These are phyloP conservation scores for Salix viminalis DNA, from an alignment of 345 rosid genomes.

Conservation along the genomic window DNA sequence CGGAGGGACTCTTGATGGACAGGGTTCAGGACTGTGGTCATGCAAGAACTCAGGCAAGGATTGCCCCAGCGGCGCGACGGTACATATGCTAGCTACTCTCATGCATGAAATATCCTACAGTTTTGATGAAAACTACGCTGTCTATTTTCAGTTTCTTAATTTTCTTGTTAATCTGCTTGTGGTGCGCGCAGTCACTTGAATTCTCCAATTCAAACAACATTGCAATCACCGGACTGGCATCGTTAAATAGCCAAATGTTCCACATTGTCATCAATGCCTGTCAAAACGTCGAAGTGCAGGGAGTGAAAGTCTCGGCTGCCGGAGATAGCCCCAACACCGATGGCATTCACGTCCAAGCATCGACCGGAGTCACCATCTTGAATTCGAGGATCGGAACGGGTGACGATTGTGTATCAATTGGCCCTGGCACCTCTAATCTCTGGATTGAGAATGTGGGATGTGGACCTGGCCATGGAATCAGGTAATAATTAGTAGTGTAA, in stretches of 20 bases:
- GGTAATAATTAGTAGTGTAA: background rate
- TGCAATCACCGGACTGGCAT: constrained; percentile 41
- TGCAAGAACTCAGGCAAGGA: constrained; percentile 49
- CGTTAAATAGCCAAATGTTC: constrained; percentile 58
- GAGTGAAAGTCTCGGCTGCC: constrained; percentile 44
- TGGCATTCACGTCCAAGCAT: constrained; percentile 60
- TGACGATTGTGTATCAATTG: constrained; percentile 68
- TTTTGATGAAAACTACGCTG: background rate
- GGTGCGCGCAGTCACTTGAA: constrained; percentile 42
- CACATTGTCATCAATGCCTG: constrained; percentile 61
- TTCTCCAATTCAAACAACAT: constrained; percentile 52
- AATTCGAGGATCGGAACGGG: constrained; percentile 46
- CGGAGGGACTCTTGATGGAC: constrained; percentile 68
- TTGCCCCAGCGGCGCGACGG: constrained; percentile 73
- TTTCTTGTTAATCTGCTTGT: background rate
- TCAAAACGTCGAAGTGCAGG: constrained; percentile 44
- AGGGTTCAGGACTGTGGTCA: constrained; percentile 58
- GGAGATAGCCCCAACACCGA: constrained; percentile 76
- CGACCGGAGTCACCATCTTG: constrained; percentile 44
- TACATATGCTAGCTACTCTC: constrained; percentile 7
- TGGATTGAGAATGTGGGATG: constrained; percentile 52
- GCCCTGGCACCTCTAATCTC: constrained; percentile 55
- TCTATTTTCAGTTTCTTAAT: background rate
- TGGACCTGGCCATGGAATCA: constrained; percentile 56
- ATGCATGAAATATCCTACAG: background rate